Conservation (phyloP, 108 stramenopile species). For the Epithemia pelagica region DNA sequence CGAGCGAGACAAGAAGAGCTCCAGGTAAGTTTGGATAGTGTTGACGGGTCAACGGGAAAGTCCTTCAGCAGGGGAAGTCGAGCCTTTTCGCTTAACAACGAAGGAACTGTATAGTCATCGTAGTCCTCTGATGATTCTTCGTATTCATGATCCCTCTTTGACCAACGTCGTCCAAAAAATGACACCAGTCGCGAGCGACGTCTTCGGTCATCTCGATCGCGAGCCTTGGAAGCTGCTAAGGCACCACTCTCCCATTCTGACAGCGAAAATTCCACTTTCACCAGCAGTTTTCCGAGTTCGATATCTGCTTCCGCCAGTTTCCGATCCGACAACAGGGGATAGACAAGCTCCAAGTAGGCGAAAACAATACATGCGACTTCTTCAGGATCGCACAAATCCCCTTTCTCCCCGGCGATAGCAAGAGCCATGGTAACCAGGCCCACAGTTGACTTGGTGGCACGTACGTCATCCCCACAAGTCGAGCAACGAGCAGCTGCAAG, state of each 20-base stretch:
- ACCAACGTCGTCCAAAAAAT: conserved; percentile 26
- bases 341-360: conserved; percentile 33
- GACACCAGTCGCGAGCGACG: conserved; percentile 16
- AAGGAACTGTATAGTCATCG: not conserved
- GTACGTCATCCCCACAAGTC: not conserved
- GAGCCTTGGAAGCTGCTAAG: not conserved
- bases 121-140: conserved; percentile 2
- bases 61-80: conserved; percentile 32
- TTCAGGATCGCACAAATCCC: conserved; percentile 20
- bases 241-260: conserved; percentile 37
- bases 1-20: conserved; percentile 22
- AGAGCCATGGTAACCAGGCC: conserved; percentile 18
- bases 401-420: conserved; percentile 8
- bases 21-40: conserved; percentile 38
- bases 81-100: conserved; percentile 10
- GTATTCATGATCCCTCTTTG: conserved; percentile 28
- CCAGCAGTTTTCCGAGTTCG: conserved; percentile 25
- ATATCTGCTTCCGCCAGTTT: conserved; percentile 10
- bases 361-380: conserved; percentile 40
- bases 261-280: conserved; percentile 34
- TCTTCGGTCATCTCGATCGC: not conserved
- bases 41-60: conserved; percentile 42
- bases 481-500: conserved; percentile 20
- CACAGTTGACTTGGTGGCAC: not conserved
- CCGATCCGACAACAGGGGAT: conserved; percentile 6